Base-by-base conservation (phyloP, 495 filamentous ascomycete genomes). In the Umbilicaria muhlenbergii region DNA sequence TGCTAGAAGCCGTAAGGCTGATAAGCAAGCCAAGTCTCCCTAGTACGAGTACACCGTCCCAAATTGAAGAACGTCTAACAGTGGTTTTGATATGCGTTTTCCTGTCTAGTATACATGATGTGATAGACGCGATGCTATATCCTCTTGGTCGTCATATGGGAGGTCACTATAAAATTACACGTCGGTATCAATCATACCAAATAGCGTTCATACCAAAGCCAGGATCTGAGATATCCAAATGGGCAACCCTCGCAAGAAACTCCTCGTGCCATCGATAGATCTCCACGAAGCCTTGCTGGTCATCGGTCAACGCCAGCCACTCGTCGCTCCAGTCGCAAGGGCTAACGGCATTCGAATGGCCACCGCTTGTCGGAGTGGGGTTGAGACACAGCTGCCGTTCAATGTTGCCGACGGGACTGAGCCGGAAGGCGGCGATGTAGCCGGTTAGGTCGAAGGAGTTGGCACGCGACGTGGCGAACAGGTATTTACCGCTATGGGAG, bases 191-290 rank as follows among this genome's bases (percentile, higher is more conserved):
- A 61, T 89, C 81, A 59, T 86, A 87, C 83, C 83, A 89, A 52
- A 88, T 85, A 31, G 82, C 84, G 65, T 91, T 88, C 83, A 88
- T 88, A 1, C 81, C 81, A 61, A 87, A 88, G 39, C 84, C 84
- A 36, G 77, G 80, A 63, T 91, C 83, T 12, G 75, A 73, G 41
- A 91, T 77, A 51, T 80, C 73, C 46, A 77, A 70, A 42, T 79
- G 68, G 15, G 83, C 84, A 24, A 88, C 83, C 14, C 84, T 67
- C 11, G 73, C 75, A 43, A 91, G 52, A 50, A 78, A 82, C 69
- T 86, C 84, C 34, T 86, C 79, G 50, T 74, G 66, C 77, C 80
- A 91, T 32, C 82, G 65, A 53, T 87, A 88, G 49, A 91, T 83
- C 67, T 88, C 83, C n/a, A 91, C 57, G 61, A 78, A 86, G 3